Base-by-base conservation (phyloP, 1,284 basidiomycete species). In the Malassezia nana region DNA sequence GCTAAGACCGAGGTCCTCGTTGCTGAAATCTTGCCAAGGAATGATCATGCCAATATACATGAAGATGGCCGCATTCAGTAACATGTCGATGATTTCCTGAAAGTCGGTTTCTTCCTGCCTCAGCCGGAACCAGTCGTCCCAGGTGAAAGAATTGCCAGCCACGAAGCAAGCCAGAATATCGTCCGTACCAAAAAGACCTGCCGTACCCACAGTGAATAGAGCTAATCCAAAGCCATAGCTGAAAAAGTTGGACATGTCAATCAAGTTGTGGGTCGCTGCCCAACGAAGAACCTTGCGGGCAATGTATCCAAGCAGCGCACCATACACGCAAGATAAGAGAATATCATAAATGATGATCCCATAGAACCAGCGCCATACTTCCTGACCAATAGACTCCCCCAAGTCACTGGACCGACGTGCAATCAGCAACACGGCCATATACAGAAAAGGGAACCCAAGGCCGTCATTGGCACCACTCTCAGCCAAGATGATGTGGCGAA, bases 21-120 rank as follows among this genome's bases (percentile, higher is more conserved):
- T 49, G 39, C 49, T 55, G 39, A 60, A 63, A n/a, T 50, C 59
- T 33, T 52, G 13, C 72, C 74, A 73, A 7, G 67, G 68, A 10
- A 76, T 70, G 43, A 77, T 75, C 38, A 70, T 74, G 56, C 67
- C 77, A 29, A 76, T 74, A 59, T 76, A 77, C 55, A 77, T 75
- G 50, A 76, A 78, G 6, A 70, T 67, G 15, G 64, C 76, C 29
- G 74, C 73, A 67, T 78, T 79, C 43, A 81, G 72, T 0, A 81
- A 69, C 33, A 76, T 74, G 58, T 81, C 79, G 56, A 81, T 78
- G 32, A 80, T 78, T 47, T 80, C 79, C 59, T 81, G 79, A 58
- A 80, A 79, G 4, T 77, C 74, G 46, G 77, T 76, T 39, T 79
- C 78, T 56, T 80, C 78, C 4, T 77, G 78, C 46, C 79, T 69